These are phyloP conservation scores for Cladophialophora exuberans DNA, from an alignment of 2,329 filamentous ascomycete species.

Conservation along the genomic window DNA sequence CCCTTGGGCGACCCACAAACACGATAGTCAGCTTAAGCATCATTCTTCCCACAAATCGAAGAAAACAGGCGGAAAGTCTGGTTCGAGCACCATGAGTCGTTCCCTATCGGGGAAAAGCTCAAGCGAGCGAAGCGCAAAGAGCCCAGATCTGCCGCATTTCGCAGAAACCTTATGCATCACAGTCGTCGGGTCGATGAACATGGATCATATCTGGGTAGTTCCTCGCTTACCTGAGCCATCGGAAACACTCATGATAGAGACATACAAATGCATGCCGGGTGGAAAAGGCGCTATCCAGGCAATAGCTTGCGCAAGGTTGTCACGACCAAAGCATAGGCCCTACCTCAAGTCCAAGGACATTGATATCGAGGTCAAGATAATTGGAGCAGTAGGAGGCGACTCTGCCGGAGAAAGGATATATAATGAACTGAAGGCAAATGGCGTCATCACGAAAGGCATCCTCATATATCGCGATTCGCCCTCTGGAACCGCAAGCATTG, in stretches of 20 bases:
- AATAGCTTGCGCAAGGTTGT: neutral
- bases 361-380: constrained; percentile 1
- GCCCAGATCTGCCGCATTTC: neutral
- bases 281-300: neutral
- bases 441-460: constrained; percentile 1
- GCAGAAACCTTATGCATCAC: neutral
- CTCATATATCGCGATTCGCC: neutral
- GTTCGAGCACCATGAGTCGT: too few species aligned
- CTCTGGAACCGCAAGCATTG: constrained; percentile 3
- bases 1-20: too few species aligned
- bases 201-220: neutral
- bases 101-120: neutral
- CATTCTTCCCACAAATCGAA: too few species aligned
- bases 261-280: neutral
- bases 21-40: too few species aligned
- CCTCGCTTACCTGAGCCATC: neutral
- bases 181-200: neutral
- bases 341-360: too few species aligned
- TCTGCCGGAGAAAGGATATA: neutral
- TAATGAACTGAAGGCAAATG: neutral
- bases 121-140: neutral
- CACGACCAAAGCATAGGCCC: neutral
- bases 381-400: neutral
- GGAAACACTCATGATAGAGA: neutral
- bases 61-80: too few species aligned